Percentiles rank a stretch among this genome's conserved stretches.
These are phyloP conservation scores for Ziziphus jujuba DNA, from an alignment of 306 rosid genomes.

Conservation along the genomic window DNA sequence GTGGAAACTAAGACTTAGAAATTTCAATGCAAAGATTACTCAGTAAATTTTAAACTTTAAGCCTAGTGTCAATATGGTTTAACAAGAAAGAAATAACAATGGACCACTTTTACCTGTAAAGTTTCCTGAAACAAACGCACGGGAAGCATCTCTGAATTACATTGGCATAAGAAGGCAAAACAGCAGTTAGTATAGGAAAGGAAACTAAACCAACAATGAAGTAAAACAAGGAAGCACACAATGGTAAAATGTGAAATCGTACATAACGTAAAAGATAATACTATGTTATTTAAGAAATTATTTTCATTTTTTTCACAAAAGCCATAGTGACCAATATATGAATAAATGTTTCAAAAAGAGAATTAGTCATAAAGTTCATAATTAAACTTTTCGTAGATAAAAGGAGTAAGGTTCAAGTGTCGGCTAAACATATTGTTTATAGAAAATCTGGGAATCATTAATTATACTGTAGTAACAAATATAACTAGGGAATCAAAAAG, in stretches of 20 bases:
- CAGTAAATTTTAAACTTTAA: slow-evolving; percentile 1
- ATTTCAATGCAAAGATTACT: neutral
- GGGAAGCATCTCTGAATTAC: slow-evolving; percentile 81
- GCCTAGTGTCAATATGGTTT: neutral
- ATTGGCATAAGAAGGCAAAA: slow-evolving; percentile 19
- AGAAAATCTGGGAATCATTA: neutral
- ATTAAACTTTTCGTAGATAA: neutral
- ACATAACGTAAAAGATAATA: neutral
- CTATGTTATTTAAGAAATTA: neutral
- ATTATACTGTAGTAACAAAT: neutral
- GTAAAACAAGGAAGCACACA: neutral
- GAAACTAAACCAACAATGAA: neutral
- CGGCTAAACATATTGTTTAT: neutral
- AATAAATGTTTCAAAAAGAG: neutral
- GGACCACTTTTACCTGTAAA: slow-evolving; percentile 66
- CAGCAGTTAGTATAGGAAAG: slow-evolving; percentile 2
- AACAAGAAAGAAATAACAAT: neutral
- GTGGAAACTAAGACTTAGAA: neutral
- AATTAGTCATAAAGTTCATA: neutral
- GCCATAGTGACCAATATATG: neutral
- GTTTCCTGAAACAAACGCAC: slow-evolving; percentile 98
- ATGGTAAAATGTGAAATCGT: neutral
- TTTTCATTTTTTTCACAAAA: neutral
- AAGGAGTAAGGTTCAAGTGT: neutral
- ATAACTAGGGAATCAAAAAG: neutral